These are phyloP conservation scores for Amanita polypyramis DNA, from an alignment of 768 basidiomycete genomes.

Conservation along the genomic window DNA sequence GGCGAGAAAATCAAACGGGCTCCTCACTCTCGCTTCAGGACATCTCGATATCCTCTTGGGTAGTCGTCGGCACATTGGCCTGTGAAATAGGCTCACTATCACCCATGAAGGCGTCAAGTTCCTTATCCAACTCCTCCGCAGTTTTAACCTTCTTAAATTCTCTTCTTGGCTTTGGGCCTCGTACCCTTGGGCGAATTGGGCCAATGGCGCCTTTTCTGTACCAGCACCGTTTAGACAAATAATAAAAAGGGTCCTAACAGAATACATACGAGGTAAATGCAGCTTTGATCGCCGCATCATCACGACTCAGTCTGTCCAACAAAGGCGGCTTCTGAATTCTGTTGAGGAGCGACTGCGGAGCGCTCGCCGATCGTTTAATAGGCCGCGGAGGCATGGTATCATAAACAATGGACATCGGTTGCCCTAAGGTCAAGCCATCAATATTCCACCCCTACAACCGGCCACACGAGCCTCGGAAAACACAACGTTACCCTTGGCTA, in stretches of 20 bases:
- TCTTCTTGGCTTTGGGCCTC: conserved; percentile 20
- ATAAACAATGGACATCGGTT: conserved; percentile 66
- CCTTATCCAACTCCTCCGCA: conserved; percentile 77
- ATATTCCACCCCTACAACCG: not conserved
- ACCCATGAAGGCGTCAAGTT: conserved; percentile 81
- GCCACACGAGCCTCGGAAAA: not conserved
- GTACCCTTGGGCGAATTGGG: conserved; percentile 36
- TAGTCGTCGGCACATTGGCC: conserved; percentile 9
- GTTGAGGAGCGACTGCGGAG: conserved; percentile 53
- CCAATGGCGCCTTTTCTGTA: conserved; percentile 28
- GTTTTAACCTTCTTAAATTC: conserved; percentile 51
- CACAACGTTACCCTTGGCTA: conserved; percentile 64
- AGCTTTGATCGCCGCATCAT: conserved; percentile 26
- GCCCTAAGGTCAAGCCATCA: conserved; percentile 36
- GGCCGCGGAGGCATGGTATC: conserved; percentile 39
- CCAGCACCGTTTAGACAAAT: not conserved
- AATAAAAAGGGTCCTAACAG: not conserved
- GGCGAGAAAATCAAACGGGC: not conserved
- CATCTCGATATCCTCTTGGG: conserved; percentile 43
- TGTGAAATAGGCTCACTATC: conserved; percentile 29
- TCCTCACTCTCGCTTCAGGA: conserved; percentile 15
- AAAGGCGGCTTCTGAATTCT: conserved; percentile 71
- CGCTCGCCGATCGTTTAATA: conserved; percentile 39
- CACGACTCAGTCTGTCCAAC: conserved; percentile 48
- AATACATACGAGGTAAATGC: conserved; percentile 28